phyloP scores from a whole-genome alignment of 73 alveolate genomes.

The Stentor coeruleus region DNA sequence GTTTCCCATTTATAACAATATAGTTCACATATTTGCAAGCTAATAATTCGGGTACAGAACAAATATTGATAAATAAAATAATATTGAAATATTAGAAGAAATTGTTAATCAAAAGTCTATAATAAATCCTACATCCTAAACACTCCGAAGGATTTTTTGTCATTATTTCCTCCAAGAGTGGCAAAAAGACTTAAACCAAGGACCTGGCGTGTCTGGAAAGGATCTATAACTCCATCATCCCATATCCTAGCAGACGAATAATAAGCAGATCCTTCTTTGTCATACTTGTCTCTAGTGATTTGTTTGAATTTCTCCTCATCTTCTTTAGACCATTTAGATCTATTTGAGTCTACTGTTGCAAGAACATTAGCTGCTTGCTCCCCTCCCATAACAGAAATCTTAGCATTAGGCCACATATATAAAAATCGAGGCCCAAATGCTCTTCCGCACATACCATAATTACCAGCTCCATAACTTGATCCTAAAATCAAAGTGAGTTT shows the following conservation, averaged over 20 bases:
- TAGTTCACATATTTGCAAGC: no score
- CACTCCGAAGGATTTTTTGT: constrained; percentile 57
- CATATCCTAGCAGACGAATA: constrained; percentile 88
- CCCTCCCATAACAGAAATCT: constrained; percentile 97
- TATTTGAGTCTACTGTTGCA: constrained; percentile 25
- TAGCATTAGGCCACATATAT: constrained; percentile 86
- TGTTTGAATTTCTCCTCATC: constrained; percentile 43
- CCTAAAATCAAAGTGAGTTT: constrained; percentile 78
- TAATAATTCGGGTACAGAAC: no score
- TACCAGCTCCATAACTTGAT: constrained; percentile 96
- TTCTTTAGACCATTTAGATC: constrained; percentile 41
- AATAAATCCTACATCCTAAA: constrained; percentile 78
- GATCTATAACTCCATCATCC: constrained; percentile 94
- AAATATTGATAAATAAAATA: no score
- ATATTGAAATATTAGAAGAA: no score
- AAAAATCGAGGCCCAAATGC: constrained; percentile 92
- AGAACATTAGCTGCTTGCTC: constrained; percentile 80
- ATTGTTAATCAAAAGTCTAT: no score
- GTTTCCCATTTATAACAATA: no score
- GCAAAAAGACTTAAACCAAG: constrained; percentile 69
- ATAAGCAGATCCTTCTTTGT: constrained; percentile 73
- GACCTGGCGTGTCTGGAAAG: constrained; percentile 65
- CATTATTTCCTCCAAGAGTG: constrained; percentile 44
- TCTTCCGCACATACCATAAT: constrained; percentile 98
- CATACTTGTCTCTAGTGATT: constrained; percentile 49